A percentile compares a stretch with the other conserved stretches of the same genome.
Conservation (phyloP, 225 moss, liverwort and hornwort species). For the Rhytidiadelphus loreus region DNA sequence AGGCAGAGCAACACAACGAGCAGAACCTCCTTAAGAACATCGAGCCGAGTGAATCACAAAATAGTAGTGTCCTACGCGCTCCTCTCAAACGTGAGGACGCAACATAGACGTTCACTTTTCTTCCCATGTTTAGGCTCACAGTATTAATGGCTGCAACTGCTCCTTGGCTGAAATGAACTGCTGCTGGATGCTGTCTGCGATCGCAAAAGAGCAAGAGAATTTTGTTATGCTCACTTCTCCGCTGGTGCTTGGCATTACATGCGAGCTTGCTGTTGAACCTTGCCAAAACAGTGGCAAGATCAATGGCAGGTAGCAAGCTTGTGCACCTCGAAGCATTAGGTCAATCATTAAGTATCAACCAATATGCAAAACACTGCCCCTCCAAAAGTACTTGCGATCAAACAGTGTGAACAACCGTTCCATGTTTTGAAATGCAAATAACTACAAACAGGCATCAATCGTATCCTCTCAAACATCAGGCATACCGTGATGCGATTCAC, state of each 20-base stretch:
- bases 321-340: not conserved
- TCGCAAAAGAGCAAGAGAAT: not conserved
- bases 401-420: not conserved
- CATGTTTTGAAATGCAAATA: not conserved
- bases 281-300: not conserved
- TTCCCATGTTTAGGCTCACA: not conserved
- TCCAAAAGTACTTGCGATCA: not conserved
- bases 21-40: not conserved
- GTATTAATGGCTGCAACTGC: not conserved
- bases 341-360: not conserved
- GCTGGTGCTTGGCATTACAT: not conserved
- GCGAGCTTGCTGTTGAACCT: not conserved
- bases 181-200: slow-evolving; percentile 7
- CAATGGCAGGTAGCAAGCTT: not conserved
- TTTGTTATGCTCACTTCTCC: not conserved
- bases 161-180: not conserved
- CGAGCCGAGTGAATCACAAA: not conserved
- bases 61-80: not conserved
- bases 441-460: not conserved
- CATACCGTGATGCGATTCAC: not conserved
- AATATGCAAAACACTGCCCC: not conserved
- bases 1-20: not conserved
- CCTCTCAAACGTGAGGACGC: not conserved
- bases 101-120: not conserved
- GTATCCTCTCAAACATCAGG: not conserved